Conservation (phyloP, 495 filamentous ascomycete genomes). For the Schizothecium vesticola region DNA sequence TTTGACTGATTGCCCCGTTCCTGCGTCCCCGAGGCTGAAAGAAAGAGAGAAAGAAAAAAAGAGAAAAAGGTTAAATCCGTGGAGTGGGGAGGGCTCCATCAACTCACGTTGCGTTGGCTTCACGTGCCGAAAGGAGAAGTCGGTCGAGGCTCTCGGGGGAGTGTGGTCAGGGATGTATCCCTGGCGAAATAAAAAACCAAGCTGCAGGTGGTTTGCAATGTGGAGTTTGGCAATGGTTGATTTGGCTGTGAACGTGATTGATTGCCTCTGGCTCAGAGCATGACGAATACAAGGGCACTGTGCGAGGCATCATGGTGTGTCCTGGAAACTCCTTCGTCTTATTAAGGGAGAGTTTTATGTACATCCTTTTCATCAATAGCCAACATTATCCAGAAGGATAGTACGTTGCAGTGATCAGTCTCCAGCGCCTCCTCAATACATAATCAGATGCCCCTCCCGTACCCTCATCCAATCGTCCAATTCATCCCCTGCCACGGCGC, state of each 20-base stretch:
- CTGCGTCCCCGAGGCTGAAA: not conserved
- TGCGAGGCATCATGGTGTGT: not conserved
- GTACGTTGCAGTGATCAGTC: not conserved
- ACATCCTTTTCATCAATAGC: not conserved
- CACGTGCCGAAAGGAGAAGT: not conserved
- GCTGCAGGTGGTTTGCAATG: not conserved
- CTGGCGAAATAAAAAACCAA: not conserved
- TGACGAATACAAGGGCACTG: not conserved
- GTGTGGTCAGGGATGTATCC: not conserved
- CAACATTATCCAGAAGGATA: not conserved
- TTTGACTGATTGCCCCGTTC: not conserved
- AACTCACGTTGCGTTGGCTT: not conserved
- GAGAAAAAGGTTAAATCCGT: not conserved
- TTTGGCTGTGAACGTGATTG: not conserved
- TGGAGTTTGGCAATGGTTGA: not conserved
- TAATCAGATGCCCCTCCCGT: not conserved
- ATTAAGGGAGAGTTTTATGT: not conserved
- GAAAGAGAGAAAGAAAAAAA: too few species aligned
- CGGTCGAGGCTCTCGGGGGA: too few species aligned
- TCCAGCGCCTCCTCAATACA: not conserved
- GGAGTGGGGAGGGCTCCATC: not conserved
- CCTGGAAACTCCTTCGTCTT: not conserved
- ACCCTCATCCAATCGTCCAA: not conserved
- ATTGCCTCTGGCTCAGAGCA: not conserved
- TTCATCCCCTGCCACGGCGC: not conserved